These are phyloP conservation scores for Penicillium sp. DNA, from an alignment of 2,329 filamentous ascomycete species.

Conservation along the genomic window DNA sequence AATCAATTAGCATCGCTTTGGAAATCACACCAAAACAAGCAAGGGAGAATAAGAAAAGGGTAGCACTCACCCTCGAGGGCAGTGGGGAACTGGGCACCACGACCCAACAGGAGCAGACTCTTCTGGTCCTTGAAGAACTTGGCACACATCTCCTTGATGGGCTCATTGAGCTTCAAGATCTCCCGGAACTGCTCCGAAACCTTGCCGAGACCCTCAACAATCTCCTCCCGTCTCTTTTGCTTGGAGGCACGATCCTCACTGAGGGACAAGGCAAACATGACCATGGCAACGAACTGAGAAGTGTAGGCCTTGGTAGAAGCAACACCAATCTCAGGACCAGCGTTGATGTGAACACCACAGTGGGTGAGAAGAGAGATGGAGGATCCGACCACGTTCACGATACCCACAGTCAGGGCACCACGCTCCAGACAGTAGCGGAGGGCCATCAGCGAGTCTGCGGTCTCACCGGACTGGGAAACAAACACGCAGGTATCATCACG, in stretches of 20 bases:
- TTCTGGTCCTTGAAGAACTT: slow-evolving; percentile 97
- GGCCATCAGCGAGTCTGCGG: slow-evolving; percentile 94
- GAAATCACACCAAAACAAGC: not conserved
- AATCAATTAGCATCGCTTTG: not conserved
- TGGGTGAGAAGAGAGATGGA: slow-evolving; percentile 98
- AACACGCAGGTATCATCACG: slow-evolving; percentile 99
- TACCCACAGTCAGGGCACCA: slow-evolving; percentile 93
- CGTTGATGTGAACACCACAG: slow-evolving; percentile 99
- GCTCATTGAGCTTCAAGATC: slow-evolving; percentile 85
- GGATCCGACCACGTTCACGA: slow-evolving; percentile 97
- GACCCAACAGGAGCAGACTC: slow-evolving; percentile 86
- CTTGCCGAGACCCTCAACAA: slow-evolving; percentile 87
- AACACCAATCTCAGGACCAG: slow-evolving; percentile 97
- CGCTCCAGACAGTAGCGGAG: slow-evolving; percentile 97
- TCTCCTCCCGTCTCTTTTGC: slow-evolving; percentile 85
- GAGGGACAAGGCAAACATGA: slow-evolving; percentile 97
- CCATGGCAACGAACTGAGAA: slow-evolving; percentile 98
- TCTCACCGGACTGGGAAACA: slow-evolving; percentile 98
- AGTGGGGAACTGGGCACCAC: slow-evolving; percentile 92
- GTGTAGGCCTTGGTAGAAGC: slow-evolving; percentile 99
- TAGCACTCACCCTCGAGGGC: slow-evolving; percentile 73
- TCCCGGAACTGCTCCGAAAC: slow-evolving; percentile 90
- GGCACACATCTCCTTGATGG: slow-evolving; percentile 91
- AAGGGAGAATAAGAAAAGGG: slow-evolving; percentile 3
- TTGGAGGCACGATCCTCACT: slow-evolving; percentile 97